Conservation (phyloP, 176 grass and related monocot genomes). For the Bolboschoenus planiculmis region DNA sequence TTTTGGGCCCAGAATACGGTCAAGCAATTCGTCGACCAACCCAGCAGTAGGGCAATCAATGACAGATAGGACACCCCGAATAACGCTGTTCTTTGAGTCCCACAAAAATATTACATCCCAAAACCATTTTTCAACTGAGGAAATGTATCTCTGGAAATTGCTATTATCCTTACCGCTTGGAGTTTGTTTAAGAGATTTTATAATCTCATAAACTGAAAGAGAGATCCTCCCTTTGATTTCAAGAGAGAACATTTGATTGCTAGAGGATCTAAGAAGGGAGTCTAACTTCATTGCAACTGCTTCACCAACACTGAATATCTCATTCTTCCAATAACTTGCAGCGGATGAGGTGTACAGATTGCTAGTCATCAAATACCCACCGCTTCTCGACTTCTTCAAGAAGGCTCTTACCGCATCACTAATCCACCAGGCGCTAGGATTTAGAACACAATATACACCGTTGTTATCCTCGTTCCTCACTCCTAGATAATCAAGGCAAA, state of each 20-base stretch:
- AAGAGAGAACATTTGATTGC: background rate
- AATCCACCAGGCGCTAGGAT: slow-evolving; percentile 51
- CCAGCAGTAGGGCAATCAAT: slow-evolving; percentile 25
- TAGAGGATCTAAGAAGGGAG: slow-evolving; percentile 20
- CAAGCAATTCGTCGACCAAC: slow-evolving; percentile 36
- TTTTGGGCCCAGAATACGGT: background rate
- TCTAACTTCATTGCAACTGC: slow-evolving; percentile 43
- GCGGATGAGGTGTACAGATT: slow-evolving; percentile 31
- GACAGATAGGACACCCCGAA: slow-evolving; percentile 22
- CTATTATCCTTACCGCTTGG: slow-evolving; percentile 10
- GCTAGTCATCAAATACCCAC: slow-evolving; percentile 6
- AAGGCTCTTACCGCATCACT: slow-evolving; percentile 3
- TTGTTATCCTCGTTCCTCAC: slow-evolving; percentile 34
- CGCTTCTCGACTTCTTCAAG: slow-evolving; percentile 29
- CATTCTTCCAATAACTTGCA: slow-evolving; percentile 38
- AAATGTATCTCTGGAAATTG: background rate
- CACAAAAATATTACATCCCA: slow-evolving; percentile 28
- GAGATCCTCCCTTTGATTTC: slow-evolving; percentile 22
- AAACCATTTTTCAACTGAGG: background rate
- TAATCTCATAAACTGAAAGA: slow-evolving; percentile 28
- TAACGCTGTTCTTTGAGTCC: slow-evolving; percentile 21
- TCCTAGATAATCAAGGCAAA: slow-evolving; percentile 62
- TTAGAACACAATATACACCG: slow-evolving; percentile 30
- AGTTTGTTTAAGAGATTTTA: slow-evolving; percentile 36
- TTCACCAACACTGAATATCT: slow-evolving; percentile 49